Evolutionary conservation across 2,329 filamentous ascomycete genomes (phyloP).

Genomic region (Macroventuria anomochaeta): DNA sequence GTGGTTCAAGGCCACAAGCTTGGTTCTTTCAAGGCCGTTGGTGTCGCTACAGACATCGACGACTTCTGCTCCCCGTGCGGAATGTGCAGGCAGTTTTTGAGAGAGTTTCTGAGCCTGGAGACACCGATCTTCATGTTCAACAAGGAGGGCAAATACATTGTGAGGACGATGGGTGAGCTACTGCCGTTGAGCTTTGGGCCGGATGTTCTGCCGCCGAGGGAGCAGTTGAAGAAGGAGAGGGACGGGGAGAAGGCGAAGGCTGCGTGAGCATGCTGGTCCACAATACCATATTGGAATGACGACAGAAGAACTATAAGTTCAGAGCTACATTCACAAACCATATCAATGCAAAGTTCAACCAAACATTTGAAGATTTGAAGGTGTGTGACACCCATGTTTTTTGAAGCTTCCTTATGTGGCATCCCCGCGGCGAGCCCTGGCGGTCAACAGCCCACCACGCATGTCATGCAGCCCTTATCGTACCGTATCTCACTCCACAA

Average conservation of each 20-base stretch:
- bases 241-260: slow-evolving; percentile 36
- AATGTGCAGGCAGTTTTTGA: slow-evolving; percentile 86
- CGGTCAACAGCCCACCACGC: slow-evolving; percentile 4
- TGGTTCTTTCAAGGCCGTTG: slow-evolving; percentile 69
- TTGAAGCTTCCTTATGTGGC: slow-evolving; percentile 2
- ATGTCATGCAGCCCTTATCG: slow-evolving; percentile 15
- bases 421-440: slow-evolving; percentile 17
- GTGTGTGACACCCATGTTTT: neutral
- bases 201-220: slow-evolving; percentile 52
- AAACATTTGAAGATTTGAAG: too few relatives aligned
- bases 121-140: slow-evolving; percentile 93
- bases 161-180: slow-evolving; percentile 70
- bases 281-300: neutral
- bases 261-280: neutral
- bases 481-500: slow-evolving; percentile 7
- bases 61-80: slow-evolving; percentile 72
- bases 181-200: slow-evolving; percentile 63
- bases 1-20: slow-evolving; percentile 62
- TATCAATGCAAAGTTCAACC: neutral
- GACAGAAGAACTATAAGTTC: neutral
- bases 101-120: slow-evolving; percentile 56
- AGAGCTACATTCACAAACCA: neutral
- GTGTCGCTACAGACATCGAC: slow-evolving; percentile 79
- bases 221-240: slow-evolving; percentile 38
- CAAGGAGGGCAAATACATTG: slow-evolving; percentile 74